A percentile compares a stretch with the other conserved stretches of the same genome.
phyloP scores from a whole-genome alignment of 2,329 filamentous ascomycete species.

The Trichoderma arundinaceum region DNA sequence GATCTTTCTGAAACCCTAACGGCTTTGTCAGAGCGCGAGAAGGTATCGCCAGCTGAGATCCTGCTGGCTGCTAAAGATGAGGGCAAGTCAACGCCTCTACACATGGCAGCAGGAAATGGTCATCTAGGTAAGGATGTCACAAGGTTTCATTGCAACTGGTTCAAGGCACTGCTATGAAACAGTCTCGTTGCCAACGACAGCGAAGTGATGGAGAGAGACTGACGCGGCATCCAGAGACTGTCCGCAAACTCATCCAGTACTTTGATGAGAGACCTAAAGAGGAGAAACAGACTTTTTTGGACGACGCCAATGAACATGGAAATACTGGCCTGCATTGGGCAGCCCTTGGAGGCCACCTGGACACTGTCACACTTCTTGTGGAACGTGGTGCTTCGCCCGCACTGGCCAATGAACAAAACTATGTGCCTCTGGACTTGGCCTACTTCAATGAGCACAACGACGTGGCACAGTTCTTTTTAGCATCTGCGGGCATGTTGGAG shows the following conservation, averaged over 20 bases:
- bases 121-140: conserved; percentile 66
- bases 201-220: background rate
- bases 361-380: conserved; percentile 77
- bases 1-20: conserved; percentile 68
- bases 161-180: no score
- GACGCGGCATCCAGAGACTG: conserved; percentile 48
- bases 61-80: conserved; percentile 73
- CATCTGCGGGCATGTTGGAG: conserved; percentile 56
- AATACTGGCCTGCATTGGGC: conserved; percentile 97
- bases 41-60: conserved; percentile 64
- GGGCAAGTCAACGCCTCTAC: conserved; percentile 79
- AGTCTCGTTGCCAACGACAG: no score
- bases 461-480: conserved; percentile 66
- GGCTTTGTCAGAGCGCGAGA: conserved; percentile 66
- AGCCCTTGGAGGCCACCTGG: conserved; percentile 83
- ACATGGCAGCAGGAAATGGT: conserved; percentile 93
- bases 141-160: background rate
- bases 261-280: conserved; percentile 49
- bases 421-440: conserved; percentile 77
- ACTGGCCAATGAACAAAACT: conserved; percentile 80
- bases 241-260: conserved; percentile 51
- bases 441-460: conserved; percentile 71
- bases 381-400: conserved; percentile 77
- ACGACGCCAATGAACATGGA: conserved; percentile 76
- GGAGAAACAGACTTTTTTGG: conserved; percentile 61